Evolutionary conservation across 345 rosid species (phyloP).

Genomic region (Angophora floribunda): DNA sequence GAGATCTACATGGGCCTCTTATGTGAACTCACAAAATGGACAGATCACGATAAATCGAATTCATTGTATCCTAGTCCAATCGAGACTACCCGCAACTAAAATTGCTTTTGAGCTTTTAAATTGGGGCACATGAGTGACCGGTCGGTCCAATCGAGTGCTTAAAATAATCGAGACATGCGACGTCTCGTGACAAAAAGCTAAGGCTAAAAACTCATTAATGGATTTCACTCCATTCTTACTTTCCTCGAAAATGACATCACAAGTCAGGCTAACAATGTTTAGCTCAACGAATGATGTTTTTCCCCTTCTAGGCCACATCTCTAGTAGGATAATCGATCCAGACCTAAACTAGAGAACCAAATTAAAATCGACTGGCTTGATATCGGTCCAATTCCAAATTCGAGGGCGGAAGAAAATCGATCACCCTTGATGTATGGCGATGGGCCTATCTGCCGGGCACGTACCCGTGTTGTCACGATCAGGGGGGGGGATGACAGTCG

Average conservation of each 20-base stretch:
- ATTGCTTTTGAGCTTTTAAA: no score
- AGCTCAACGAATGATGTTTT: background rate
- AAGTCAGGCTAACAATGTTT: background rate
- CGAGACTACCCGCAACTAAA: background rate
- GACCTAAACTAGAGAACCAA: no score
- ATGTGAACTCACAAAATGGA: background rate
- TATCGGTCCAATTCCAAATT: accelerated
- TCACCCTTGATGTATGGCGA: background rate
- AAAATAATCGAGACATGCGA: accelerated
- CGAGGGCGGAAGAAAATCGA: no score
- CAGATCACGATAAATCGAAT: background rate
- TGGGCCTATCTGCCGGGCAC: background rate
- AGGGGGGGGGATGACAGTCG: background rate
- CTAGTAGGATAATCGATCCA: background rate
- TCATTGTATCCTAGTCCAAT: background rate
- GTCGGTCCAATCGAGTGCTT: background rate
- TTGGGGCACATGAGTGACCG: background rate
- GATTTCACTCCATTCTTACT: background rate
- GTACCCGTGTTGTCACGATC: background rate
- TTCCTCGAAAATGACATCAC: no score
- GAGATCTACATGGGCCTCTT: background rate
- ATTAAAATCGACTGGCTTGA: accelerated
- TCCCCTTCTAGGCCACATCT: background rate
- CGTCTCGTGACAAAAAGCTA: background rate
- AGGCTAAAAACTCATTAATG: background rate